phyloP scores from a whole-genome alignment of 139 green algal genomes.

The Coelastrella sp. region DNA sequence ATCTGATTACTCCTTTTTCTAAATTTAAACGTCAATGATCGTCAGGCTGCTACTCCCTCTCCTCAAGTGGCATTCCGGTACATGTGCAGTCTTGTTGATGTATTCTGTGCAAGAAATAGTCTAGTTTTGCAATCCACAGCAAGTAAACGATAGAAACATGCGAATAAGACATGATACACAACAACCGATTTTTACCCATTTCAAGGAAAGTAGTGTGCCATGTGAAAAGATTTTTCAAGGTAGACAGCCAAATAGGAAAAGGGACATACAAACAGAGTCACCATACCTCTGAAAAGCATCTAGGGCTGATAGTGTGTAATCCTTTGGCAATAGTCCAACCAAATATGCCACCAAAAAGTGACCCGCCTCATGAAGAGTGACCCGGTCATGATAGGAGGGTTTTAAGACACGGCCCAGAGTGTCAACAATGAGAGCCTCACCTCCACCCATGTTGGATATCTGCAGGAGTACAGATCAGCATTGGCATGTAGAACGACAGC shows the following conservation, averaged over 20 bases:
- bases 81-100: too few relatives aligned
- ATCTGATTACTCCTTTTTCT: too few relatives aligned
- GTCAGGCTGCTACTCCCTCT: too few relatives aligned
- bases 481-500: not conserved
- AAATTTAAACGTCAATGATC: too few relatives aligned
- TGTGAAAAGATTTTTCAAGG: too few relatives aligned
- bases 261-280: not conserved
- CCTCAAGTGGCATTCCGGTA: too few relatives aligned
- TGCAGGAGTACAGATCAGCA: slow-evolving; percentile 20
- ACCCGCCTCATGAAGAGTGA: slow-evolving; percentile 91
- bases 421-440: slow-evolving; percentile 87
- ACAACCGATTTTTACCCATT: too few relatives aligned
- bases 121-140: not conserved
- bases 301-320: slow-evolving; percentile 88
- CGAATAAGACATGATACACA: not conserved
- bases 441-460: slow-evolving; percentile 73
- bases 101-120: too few relatives aligned
- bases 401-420: slow-evolving; percentile 66
- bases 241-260: too few relatives aligned
- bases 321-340: slow-evolving; percentile 87
- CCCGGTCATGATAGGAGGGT: slow-evolving; percentile 69
- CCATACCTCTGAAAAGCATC: slow-evolving; percentile 83
- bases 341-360: slow-evolving; percentile 97
- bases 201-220: too few relatives aligned
- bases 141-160: too few relatives aligned